A percentile compares a stretch with the other conserved stretches of the same genome.
phyloP scores from a whole-genome alignment of 1,284 basidiomycete genomes.

The Boletus semigastroideus region DNA sequence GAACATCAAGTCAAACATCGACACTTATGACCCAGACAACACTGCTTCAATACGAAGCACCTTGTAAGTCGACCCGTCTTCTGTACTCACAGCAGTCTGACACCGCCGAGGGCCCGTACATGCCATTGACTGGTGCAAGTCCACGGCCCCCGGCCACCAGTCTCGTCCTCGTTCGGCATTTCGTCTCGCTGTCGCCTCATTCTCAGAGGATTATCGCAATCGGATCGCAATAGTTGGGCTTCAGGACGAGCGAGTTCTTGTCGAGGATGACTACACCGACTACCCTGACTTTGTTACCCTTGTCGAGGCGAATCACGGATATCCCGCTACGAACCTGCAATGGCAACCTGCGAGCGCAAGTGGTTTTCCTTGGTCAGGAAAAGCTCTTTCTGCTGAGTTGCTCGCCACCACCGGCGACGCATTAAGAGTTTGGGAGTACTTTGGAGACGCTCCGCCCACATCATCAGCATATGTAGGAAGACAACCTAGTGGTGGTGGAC shows the following conservation, averaged over 20 bases:
- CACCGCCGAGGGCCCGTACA: constrained; percentile 71
- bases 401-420: constrained; percentile 91
- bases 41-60: constrained; percentile 70
- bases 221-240: constrained; percentile 80
- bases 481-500: constrained; percentile 53
- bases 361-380: constrained; percentile 63
- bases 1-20: constrained; percentile 7
- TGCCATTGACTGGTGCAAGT: constrained; percentile 83
- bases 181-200: constrained; percentile 77
- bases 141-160: constrained; percentile 69
- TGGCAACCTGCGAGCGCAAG: constrained; percentile 76
- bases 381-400: constrained; percentile 65
- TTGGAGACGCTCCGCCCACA: constrained; percentile 55
- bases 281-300: constrained; percentile 81
- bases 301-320: constrained; percentile 78
- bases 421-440: constrained; percentile 85
- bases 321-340: constrained; percentile 79
- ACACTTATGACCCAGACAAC: constrained; percentile 59
- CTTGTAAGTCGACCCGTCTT: constrained; percentile 53
- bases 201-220: constrained; percentile 78
- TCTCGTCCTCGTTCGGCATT: constrained; percentile 74
- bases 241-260: constrained; percentile 78
- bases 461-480: constrained; percentile 72
- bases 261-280: constrained; percentile 78
- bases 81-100: constrained; percentile 8